Base-by-base conservation (phyloP, 1,284 basidiomycete species). In the Tilletiopsis washingtonensis region DNA sequence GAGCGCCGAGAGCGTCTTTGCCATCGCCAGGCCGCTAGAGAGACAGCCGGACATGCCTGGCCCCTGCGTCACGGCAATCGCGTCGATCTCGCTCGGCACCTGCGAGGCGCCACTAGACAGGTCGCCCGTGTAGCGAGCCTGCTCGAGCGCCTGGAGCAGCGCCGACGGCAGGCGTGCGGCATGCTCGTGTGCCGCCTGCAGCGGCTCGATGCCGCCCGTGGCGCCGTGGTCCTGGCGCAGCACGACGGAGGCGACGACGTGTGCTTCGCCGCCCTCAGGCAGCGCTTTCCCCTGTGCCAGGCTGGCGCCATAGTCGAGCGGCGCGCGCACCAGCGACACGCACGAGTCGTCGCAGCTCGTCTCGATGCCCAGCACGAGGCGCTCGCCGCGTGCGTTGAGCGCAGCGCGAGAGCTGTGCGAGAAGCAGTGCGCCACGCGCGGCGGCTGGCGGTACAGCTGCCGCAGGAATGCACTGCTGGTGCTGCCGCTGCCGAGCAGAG, bases 331-430 rank as follows among this genome's bases (percentile, higher is more conserved):
- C 27, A 71, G 53, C 19, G 59, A 52, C 0, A 64, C 69, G 43
- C 69, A 72, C 3, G 68, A 71, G 48, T 72, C 69, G 42, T 72
- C 69, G 47, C 69, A 72, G 6, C 36, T 61, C 60, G 51, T 66
- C 36, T 71, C 69, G 23, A 71, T 69, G 32, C 69, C 69, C 2
- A 71, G 57, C 14, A 71, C 60, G 15, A 57, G 21, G 6, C 54
- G 46, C 23, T 43, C 11, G 5, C 48, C 47, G 43, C 6, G 7
- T 14, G 27, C 27, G 7, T 29, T 14, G 27, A 29, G 27, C 27
- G 7, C 6, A 14, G 27, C 27, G 7, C 27, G 7, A 14, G 27
- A 6, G 27, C 27, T 29, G 27, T 6, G 14, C 27, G 40, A 12
- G 4, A 34, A 24, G 21, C 4, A 42, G n/a, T 17, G 39, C 9